Evolutionary conservation across 768 basidiomycete genomes (phyloP).

Genomic region (Pisolithus tinctorius): DNA sequence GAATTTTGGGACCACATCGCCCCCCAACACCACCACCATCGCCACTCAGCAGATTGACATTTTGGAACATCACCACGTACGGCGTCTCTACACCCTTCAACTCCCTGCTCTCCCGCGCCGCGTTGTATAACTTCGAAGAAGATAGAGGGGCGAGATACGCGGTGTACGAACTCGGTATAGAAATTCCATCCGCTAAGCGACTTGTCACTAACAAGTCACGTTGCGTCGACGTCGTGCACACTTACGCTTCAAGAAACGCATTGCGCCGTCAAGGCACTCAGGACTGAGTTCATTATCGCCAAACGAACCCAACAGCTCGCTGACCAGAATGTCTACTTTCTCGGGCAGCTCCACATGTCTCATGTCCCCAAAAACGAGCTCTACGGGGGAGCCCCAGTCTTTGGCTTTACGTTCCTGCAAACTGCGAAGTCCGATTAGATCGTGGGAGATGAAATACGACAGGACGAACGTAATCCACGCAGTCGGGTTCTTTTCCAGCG

Average conservation of each 20-base stretch:
- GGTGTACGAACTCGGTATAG: conserved; percentile 94
- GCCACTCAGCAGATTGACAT: conserved; percentile 83
- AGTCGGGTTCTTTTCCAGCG: conserved; percentile 94
- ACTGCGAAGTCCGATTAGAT: conserved; percentile 34
- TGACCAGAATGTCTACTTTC: conserved; percentile 87
- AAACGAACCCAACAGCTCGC: conserved; percentile 93
- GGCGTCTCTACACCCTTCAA: conserved; percentile 84
- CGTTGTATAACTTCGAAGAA: conserved; percentile 86
- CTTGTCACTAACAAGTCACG: conserved; percentile 9
- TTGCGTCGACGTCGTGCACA: background rate
- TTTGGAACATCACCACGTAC: conserved; percentile 98
- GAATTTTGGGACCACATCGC: conserved; percentile 75
- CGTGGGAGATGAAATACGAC: conserved; percentile 4
- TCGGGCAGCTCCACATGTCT: conserved; percentile 76
- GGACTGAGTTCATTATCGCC: conserved; percentile 98
- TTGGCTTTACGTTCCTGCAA: conserved; percentile 73
- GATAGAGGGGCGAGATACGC: conserved; percentile 92
- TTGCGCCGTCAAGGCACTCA: conserved; percentile 94
- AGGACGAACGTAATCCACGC: conserved; percentile 85
- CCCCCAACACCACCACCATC: conserved; percentile 54
- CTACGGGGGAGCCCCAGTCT: conserved; percentile 80
- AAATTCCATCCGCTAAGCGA: conserved; percentile 76
- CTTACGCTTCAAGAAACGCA: conserved; percentile 85
- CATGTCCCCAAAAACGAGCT: conserved; percentile 95
- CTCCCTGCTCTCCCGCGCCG: conserved; percentile 62